A percentile compares a stretch with the other conserved stretches of the same genome.
Conservation (phyloP, 306 rosid species). For the Fragaria nilgerrensis region DNA sequence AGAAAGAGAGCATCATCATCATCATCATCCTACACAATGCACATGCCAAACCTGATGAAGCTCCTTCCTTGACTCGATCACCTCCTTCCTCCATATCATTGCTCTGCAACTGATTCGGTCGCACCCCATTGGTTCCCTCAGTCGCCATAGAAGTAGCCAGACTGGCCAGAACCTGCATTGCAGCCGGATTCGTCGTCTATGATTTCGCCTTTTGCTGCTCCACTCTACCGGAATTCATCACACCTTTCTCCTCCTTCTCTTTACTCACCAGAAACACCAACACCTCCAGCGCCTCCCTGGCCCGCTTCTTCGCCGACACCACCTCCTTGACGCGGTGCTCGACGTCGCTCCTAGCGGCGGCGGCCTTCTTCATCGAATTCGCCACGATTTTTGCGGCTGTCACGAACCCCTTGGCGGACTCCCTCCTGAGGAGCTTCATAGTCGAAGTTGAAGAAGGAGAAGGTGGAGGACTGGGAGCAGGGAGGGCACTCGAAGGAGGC, state of each 20-base stretch:
- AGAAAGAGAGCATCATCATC: not conserved
- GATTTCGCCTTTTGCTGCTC: not conserved
- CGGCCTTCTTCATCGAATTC: conserved; percentile 41
- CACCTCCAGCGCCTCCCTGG: conserved; percentile 50
- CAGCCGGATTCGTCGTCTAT: not conserved
- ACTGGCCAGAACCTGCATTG: conserved; percentile 11
- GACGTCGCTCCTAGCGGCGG: conserved; percentile 41
- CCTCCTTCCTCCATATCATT: conserved; percentile 2
- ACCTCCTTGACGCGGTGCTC: conserved; percentile 52
- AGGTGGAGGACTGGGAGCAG: conserved; percentile 31
- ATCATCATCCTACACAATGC: not conserved
- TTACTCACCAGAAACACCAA: conserved; percentile 32
- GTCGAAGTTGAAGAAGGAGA: conserved; percentile 34
- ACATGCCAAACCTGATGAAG: not conserved
- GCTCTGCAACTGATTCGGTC: not conserved
- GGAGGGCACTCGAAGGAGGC: conserved; percentile 48
- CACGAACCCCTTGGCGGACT: conserved; percentile 38
- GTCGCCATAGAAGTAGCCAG: conserved; percentile 3
- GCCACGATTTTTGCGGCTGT: conserved; percentile 55
- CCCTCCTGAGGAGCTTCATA: not conserved
- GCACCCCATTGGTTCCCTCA: conserved; percentile 9
- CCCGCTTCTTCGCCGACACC: conserved; percentile 49
- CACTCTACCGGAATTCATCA: not conserved
- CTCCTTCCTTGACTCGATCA: not conserved
- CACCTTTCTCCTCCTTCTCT: conserved; percentile 27